Conservation (phyloP, 192 early-diverging fungal species). For the Oehlia diaphana region DNA sequence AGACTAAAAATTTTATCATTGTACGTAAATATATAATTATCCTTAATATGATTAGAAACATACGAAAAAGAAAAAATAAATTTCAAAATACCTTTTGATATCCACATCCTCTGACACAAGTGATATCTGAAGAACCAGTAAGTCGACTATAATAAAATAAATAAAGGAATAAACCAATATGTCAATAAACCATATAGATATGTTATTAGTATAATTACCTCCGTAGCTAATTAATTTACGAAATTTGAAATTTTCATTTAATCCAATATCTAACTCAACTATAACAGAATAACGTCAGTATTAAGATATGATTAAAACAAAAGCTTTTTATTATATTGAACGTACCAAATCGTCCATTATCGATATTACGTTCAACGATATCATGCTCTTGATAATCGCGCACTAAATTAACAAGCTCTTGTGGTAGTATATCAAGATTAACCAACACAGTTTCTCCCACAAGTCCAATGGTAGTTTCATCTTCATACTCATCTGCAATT, state of each 20-base stretch:
- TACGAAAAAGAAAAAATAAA: no score
- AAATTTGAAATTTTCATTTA: background rate
- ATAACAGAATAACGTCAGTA: background rate
- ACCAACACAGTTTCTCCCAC: background rate
- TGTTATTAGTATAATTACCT: background rate
- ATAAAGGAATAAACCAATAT: background rate
- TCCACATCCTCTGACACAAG: background rate
- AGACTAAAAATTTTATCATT: background rate
- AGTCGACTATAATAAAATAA: background rate
- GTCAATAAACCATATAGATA: background rate
- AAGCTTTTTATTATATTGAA: background rate
- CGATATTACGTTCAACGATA: background rate
- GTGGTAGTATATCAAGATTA: constrained; percentile 5
- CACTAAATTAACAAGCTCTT: background rate
- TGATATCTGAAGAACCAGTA: background rate
- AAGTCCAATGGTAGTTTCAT: background rate
- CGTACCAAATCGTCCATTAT: background rate
- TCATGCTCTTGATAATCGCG: background rate
- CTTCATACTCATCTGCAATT: background rate
- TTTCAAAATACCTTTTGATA: background rate
- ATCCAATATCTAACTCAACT: constrained; percentile 14
- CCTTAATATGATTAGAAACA: no score
- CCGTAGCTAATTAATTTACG: background rate
- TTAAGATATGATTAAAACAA: background rate
- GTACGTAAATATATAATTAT: no score